Base-by-base conservation (phyloP, 805 yeast genomes). In the Hyphopichia homilentoma region DNA sequence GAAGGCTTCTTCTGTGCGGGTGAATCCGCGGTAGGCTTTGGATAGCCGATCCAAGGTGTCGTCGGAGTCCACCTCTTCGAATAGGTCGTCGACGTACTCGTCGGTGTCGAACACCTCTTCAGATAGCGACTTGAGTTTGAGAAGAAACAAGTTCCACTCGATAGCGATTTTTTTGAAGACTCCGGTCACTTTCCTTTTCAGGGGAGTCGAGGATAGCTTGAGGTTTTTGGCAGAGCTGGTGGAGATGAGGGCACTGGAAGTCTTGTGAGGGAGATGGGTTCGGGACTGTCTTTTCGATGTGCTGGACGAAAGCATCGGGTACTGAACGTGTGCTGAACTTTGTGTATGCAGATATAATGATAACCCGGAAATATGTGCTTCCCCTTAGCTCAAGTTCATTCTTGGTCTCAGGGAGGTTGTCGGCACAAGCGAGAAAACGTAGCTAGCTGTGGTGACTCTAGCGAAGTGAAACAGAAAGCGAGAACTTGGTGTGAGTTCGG, bases 81-180 rank as follows among this genome's bases (percentile, higher is more conserved):
- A 79, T 8, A 78, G 52, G 25, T 73, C 76, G 30, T 67, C 70
- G 1, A 71, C 60, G 1, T 64, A 57, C 40, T 75, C 78, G 57
- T 73, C 77, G 4, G 71, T 61, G 13, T 65, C 59, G 25, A 74
- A 60, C 2, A 65, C 65, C 14, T 68, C 75, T 41, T 76, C 79
- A 2, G 79, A 67, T 1, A 76, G 39, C 6, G 63, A 47, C 35
- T 61, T 62, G 16, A 77, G 26, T 40, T 50, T 52, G 34, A 39
- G 50, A 35, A 39, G 54, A 38, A 47, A 66, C 40, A 31, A 53
- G 39, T 26, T 69, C 59, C 47, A 72, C 49, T 62, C 64, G 11
- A 57, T 35, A 1, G 70, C 57, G 6, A 75, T 45, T 33, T 58
- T 65, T 35, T 61, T 54, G 27, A 74, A 50, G 16, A 68, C 38